These are phyloP conservation scores for Circinella minor DNA, from an alignment of 371 early-diverging fungal genomes.

Conservation along the genomic window DNA sequence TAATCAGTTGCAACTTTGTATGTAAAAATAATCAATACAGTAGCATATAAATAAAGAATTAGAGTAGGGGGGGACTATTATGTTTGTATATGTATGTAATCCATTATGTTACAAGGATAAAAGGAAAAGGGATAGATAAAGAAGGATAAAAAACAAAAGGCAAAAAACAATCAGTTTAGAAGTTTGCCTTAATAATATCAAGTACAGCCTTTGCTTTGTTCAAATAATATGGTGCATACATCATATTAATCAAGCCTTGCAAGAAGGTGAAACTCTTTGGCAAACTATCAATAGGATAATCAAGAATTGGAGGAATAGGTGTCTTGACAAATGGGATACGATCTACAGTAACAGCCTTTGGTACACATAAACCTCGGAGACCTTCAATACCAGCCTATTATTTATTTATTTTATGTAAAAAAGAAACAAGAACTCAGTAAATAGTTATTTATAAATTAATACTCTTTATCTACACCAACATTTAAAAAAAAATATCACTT, in stretches of 20 bases:
- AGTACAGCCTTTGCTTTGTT: conserved; percentile 45
- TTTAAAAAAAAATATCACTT: conserved; percentile 8
- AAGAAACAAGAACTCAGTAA: background rate
- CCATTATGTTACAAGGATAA: too few relatives aligned
- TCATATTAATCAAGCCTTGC: conserved; percentile 38
- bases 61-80: background rate
- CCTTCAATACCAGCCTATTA: conserved; percentile 71
- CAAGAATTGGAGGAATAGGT: conserved; percentile 69
- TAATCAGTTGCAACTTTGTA: background rate
- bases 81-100: too few relatives aligned
- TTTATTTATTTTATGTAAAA: conserved; percentile 1
- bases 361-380: conserved; percentile 72
- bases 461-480: too few relatives aligned
- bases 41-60: background rate
- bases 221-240: conserved; percentile 44
- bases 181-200: conserved; percentile 44
- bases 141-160: background rate
- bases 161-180: background rate
- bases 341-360: conserved; percentile 76
- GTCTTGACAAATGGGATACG: conserved; percentile 76
- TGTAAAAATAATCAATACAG: conserved; percentile 5
- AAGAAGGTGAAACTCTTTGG: conserved; percentile 50
- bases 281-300: conserved; percentile 62
- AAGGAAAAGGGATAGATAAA: too few relatives aligned
- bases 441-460: background rate